Percentiles rank a stretch among this genome's conserved stretches.
Conservation (phyloP, 2,329 filamentous ascomycete genomes). For the Fusarium mexicanum region DNA sequence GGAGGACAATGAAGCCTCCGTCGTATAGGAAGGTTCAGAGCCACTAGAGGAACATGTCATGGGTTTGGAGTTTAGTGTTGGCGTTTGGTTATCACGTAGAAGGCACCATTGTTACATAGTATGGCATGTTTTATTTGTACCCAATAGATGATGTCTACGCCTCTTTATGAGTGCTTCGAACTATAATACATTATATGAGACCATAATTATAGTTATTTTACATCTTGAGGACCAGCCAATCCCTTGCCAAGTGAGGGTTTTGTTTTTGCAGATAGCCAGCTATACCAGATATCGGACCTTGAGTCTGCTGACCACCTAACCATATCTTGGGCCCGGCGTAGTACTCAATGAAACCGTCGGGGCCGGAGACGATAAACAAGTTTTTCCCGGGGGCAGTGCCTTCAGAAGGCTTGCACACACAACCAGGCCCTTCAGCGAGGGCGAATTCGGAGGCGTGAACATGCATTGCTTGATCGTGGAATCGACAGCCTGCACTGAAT, state of each 20-base stretch:
- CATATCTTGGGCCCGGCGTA: conserved; percentile 84
- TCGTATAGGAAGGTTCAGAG: conserved; percentile 94
- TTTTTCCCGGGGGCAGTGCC: conserved; percentile 58
- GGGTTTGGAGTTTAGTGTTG: conserved; percentile 17
- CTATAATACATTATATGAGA: conserved; percentile 10
- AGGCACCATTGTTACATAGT: conserved; percentile 21
- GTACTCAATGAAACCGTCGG: conserved; percentile 85
- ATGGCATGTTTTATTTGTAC: conserved; percentile 25
- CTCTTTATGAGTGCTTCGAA: conserved; percentile 11
- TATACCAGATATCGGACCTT: conserved; percentile 78
- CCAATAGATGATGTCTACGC: conserved; percentile 21
- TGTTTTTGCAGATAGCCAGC: conserved; percentile 67
- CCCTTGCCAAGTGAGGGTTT: conserved; percentile 46
- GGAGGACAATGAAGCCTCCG: conserved; percentile 86
- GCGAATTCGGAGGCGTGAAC: conserved; percentile 46
- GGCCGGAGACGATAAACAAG: conserved; percentile 86
- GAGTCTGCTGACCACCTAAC: conserved; percentile 75
- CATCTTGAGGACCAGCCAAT: conserved; percentile 65
- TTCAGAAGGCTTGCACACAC: conserved; percentile 39
- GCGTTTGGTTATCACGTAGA: conserved; percentile 38
- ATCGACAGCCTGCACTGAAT: conserved; percentile 39
- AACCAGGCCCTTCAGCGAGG: conserved; percentile 34
- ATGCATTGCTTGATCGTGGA: conserved; percentile 48
- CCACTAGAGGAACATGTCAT: conserved; percentile 54
- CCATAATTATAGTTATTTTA: conserved; percentile 39